Conservation (phyloP, 2,329 filamentous ascomycete genomes). For the Rugonectria rugulosa region DNA sequence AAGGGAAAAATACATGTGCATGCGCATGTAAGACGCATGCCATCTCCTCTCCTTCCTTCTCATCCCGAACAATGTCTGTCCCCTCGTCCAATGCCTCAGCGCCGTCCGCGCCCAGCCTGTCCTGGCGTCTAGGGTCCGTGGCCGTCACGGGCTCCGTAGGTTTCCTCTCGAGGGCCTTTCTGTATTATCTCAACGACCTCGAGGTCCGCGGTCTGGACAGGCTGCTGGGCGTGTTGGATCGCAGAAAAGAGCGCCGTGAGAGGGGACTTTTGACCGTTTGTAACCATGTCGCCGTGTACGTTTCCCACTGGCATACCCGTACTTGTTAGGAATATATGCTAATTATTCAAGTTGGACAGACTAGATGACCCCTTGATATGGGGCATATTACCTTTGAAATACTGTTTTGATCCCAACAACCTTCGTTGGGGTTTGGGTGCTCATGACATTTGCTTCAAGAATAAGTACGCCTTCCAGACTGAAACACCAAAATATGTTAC, state of each 20-base stretch:
- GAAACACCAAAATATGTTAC: neutral
- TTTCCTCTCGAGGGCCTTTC: conserved; percentile 74
- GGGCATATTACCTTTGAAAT: conserved; percentile 82
- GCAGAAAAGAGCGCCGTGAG: conserved; percentile 69
- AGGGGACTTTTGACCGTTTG: conserved; percentile 81
- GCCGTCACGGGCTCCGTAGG: conserved; percentile 78
- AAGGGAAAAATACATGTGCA: too few relatives aligned
- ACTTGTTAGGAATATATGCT: neutral
- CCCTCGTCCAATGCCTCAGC: conserved; percentile 37
- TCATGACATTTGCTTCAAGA: conserved; percentile 94
- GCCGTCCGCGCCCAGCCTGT: conserved; percentile 60
- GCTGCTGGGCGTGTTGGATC: conserved; percentile 79
- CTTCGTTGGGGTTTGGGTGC: conserved; percentile 90
- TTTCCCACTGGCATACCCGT: neutral
- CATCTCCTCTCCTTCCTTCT: too few relatives aligned
- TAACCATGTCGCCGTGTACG: conserved; percentile 53
- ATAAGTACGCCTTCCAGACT: conserved; percentile 70
- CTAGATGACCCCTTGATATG: conserved; percentile 94
- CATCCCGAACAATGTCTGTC: neutral
- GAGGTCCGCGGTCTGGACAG: conserved; percentile 79
- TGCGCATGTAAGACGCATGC: too few relatives aligned
- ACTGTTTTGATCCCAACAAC: conserved; percentile 75
- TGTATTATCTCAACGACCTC: conserved; percentile 76
- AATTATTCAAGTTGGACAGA: conserved; percentile 64
- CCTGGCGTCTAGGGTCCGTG: conserved; percentile 78